Evolutionary conservation across 495 filamentous ascomycete genomes (phyloP).

Genomic region (Hypoxylon cercidicola): DNA sequence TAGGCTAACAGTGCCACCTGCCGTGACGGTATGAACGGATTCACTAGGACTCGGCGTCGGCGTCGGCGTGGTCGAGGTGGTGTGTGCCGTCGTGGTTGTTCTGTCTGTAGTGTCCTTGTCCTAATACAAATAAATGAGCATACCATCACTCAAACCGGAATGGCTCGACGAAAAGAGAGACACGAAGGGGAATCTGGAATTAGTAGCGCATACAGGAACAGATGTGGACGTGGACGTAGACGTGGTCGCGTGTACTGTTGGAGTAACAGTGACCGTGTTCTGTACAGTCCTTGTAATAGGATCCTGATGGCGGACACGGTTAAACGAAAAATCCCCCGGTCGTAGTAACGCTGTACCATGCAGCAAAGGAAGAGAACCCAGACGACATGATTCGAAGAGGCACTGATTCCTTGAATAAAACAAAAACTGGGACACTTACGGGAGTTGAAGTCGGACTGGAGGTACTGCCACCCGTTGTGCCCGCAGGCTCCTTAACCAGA

Average conservation of each 20-base stretch:
- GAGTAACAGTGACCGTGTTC: constrained; percentile 44
- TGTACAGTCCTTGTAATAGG: constrained; percentile 49
- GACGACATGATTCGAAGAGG: constrained; percentile 38
- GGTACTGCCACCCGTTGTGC: constrained; percentile 38
- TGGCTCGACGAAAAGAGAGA: constrained; percentile 17
- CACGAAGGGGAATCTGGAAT: constrained; percentile 22
- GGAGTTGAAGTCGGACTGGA: constrained; percentile 30
- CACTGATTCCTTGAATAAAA: constrained; percentile 29
- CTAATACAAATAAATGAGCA: constrained; percentile 21
- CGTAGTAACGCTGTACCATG: constrained; percentile 4
- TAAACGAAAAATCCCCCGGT: constrained; percentile 35
- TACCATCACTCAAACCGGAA: background rate
- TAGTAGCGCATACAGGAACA: constrained; percentile 48
- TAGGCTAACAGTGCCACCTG: constrained; percentile 49
- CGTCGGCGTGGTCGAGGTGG: background rate
- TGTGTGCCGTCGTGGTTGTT: constrained; percentile 3
- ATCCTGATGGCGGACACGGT: constrained; percentile 46
- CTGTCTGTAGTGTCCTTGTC: constrained; percentile 11
- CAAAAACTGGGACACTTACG: constrained; percentile 43
- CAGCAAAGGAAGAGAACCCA: constrained; percentile 34
- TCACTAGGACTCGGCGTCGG: constrained; percentile 29
- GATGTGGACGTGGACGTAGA: constrained; percentile 37
- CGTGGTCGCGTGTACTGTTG: constrained; percentile 31
- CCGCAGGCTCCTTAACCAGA: constrained; percentile 40
- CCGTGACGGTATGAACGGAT: constrained; percentile 55